phyloP scores from a whole-genome alignment of 1,284 basidiomycete genomes.

The Puccinia horiana region DNA sequence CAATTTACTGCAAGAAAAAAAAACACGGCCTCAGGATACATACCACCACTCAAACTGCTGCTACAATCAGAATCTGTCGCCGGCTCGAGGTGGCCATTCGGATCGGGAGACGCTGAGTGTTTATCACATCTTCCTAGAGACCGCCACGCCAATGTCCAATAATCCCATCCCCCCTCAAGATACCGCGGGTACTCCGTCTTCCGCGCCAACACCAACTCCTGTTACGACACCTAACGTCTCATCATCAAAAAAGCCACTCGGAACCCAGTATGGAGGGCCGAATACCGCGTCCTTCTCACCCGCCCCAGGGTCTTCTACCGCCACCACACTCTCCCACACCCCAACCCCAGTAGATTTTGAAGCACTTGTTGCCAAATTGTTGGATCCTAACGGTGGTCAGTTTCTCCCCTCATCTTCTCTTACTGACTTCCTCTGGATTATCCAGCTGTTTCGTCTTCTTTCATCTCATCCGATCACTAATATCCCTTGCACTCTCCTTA shows the following conservation, averaged over 20 bases:
- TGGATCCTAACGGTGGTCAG: slow-evolving; percentile 52
- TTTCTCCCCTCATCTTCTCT: not conserved
- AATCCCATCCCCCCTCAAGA: slow-evolving; percentile 22
- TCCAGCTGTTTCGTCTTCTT: not conserved
- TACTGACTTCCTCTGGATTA: not conserved
- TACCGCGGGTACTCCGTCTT: slow-evolving; percentile 26
- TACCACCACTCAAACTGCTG: not conserved
- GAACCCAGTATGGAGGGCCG: not conserved
- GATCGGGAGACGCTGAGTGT: not conserved
- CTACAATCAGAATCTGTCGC: not conserved
- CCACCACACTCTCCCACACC: slow-evolving; percentile 1
- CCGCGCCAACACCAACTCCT: slow-evolving; percentile 32
- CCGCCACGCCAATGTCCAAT: not conserved
- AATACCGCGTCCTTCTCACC: slow-evolving; percentile 31
- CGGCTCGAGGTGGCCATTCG: not conserved
- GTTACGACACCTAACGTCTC: slow-evolving; percentile 13
- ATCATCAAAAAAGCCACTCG: slow-evolving; percentile 6
- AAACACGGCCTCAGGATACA: not conserved
- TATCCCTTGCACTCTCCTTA: not conserved
- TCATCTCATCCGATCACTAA: not conserved
- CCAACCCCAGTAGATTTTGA: slow-evolving; percentile 52
- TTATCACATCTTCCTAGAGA: not conserved
- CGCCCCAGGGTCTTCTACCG: slow-evolving; percentile 18
- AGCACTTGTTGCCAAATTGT: slow-evolving; percentile 52
- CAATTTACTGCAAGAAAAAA: not conserved